Evolutionary conservation across 768 basidiomycete genomes (phyloP), one percentile per base, ranked within the genome.

Genomic region (Hysterangium stoloniferum): DNA sequence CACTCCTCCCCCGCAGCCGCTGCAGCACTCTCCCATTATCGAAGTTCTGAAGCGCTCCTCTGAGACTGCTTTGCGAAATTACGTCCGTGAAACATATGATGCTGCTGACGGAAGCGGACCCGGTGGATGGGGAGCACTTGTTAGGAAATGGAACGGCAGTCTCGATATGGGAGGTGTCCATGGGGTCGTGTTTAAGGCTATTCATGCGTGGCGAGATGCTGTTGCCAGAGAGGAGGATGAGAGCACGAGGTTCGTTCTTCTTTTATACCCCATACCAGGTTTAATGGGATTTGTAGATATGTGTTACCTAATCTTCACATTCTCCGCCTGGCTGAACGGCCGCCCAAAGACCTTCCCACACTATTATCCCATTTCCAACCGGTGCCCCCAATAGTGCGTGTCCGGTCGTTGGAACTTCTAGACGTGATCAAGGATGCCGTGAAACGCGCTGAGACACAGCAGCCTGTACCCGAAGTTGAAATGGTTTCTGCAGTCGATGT

Each of bases 1-100:
- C 96, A 59, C 97, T 92, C 66, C 92, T 95, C 67, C 79, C 82
- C 57, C 78, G 96, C 61, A 83, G 84, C 1, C 84, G 94, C 13
- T 71, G 92, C 13, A 81, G 0, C 68, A 75, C 41, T 59, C 66
- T 8, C 68, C 84, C 4, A 66, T 93, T 15, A 71, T 73, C 9
- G 73, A 79, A 45, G 85, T 85, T 0, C 70, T 95, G n/a, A 55
- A 71, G 8, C 77, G 84, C 38, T 94, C 90, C 0, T 77, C 76
- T 15, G 80, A 84, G 57, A 95, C 89, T 1, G 79, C 88, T 0
- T 70, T 91, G 42, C 77, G 82, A 40, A 69, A 80, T 8, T 86
- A 87, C 61, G 73, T 79, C 50, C 74, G 75, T 35, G 86, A 91
- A 45, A 48, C 66, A 19, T 94, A 92, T 53, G 87, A 93, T 62